phyloP scores from a whole-genome alignment of 2,329 filamentous ascomycete genomes.

The Pyrenophora graminea region DNA sequence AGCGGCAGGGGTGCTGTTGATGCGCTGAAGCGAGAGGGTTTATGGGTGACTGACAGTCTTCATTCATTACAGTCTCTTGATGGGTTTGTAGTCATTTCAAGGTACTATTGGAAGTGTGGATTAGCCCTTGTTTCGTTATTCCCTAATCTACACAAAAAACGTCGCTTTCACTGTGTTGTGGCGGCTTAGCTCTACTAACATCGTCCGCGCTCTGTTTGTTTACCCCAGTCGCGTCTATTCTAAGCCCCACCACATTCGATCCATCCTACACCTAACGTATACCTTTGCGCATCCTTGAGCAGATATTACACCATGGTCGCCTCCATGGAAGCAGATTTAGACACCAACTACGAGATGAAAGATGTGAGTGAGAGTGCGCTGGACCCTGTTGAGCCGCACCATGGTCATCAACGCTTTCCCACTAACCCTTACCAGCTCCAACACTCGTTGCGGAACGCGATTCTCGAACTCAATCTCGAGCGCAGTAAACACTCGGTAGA shows the following conservation, averaged over 20 bases:
- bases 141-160: neutral
- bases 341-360: constrained; percentile 38
- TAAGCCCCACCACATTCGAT: constrained; percentile 23
- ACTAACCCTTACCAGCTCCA: constrained; percentile 46
- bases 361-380: constrained; percentile 35
- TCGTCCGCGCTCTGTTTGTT: constrained; percentile 35
- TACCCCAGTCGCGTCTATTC: constrained; percentile 37
- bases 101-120: neutral
- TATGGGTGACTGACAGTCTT: neutral
- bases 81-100: neutral
- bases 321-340: constrained; percentile 33
- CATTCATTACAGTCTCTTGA: neutral
- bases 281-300: constrained; percentile 21
- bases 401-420: constrained; percentile 2
- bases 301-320: constrained; percentile 33
- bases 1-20: constrained; percentile 20
- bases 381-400: neutral
- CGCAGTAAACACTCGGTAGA: constrained; percentile 67
- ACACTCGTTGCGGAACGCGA: constrained; percentile 57
- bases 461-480: constrained; percentile 72
- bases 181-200: neutral
- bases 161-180: neutral
- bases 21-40: neutral
- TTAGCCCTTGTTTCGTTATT: neutral
- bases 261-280: constrained; percentile 16